A percentile compares a stretch with the other conserved stretches of the same genome.
Evolutionary conservation across 2,329 filamentous ascomycete species (phyloP).

Genomic region (Xenoacremonium recifei): DNA sequence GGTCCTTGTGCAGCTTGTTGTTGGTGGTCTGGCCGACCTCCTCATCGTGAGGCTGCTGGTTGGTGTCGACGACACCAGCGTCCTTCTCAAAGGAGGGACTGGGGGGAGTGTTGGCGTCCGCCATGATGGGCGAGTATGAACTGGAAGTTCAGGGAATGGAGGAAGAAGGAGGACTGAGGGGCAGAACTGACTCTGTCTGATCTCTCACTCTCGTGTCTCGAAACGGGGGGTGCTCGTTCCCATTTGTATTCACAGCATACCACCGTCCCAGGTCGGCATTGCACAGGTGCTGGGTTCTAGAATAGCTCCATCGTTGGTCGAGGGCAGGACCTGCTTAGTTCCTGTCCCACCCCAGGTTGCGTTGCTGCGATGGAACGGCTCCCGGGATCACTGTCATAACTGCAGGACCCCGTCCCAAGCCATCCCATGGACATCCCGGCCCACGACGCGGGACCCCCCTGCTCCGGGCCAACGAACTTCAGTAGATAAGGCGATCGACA

Average conservation of each 20-base stretch:
- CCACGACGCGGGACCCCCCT: neutral
- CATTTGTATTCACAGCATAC: conserved; percentile 3
- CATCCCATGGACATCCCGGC: neutral
- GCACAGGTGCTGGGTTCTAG: conserved; percentile 10
- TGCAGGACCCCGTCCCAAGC: neutral
- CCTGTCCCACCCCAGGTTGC: neutral
- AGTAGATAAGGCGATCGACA: conserved; percentile 1
- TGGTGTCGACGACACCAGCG: conserved; percentile 1
- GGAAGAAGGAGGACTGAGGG: neutral
- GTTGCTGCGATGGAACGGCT: neutral
- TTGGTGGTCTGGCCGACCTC: conserved; percentile 10
- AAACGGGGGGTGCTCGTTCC: neutral
- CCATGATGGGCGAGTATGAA: neutral
- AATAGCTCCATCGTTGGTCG: conserved; percentile 7
- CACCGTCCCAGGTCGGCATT: neutral
- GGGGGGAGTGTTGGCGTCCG: conserved; percentile 8
- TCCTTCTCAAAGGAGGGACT: conserved; percentile 11
- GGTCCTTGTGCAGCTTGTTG: conserved; percentile 47
- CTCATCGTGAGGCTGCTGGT: conserved; percentile 8
- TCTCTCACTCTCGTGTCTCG: neutral
- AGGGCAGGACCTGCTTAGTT: conserved; percentile 3
- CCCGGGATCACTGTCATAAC: neutral
- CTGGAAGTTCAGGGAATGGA: neutral
- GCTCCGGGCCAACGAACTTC: neutral
- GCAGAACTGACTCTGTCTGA: neutral